Evolutionary conservation across 176 grass and related monocot species (phyloP).

Genomic region (Hyparrhenia diplandra): DNA sequence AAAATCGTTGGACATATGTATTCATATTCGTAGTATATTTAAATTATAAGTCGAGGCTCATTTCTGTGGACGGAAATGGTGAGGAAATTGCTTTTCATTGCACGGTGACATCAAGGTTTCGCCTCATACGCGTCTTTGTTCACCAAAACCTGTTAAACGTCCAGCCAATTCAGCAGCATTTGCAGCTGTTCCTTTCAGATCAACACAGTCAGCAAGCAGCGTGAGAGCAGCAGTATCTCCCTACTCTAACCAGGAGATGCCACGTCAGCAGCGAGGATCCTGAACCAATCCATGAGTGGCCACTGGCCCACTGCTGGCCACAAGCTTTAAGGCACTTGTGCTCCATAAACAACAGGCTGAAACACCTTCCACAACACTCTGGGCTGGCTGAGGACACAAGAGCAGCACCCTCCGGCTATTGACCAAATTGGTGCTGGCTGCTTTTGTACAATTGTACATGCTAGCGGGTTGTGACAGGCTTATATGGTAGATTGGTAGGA

Average conservation of each 20-base stretch:
- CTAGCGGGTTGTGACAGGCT: too few relatives aligned
- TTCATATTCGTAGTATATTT: not conserved
- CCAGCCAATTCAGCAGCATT: not conserved
- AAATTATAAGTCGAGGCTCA: too few relatives aligned
- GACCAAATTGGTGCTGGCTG: too few relatives aligned
- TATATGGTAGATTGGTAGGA: too few relatives aligned
- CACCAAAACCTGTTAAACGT: not conserved
- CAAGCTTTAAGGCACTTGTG: not conserved
- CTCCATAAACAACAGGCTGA: too few relatives aligned
- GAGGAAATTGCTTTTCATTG: not conserved
- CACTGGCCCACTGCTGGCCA: constrained; percentile 33
- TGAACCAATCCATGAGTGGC: constrained; percentile 50
- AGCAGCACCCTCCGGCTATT: too few relatives aligned
- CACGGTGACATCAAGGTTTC: not conserved
- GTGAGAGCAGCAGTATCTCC: constrained; percentile 18
- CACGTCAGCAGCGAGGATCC: constrained; percentile 63
- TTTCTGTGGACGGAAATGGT: not conserved
- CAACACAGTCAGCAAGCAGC: not conserved
- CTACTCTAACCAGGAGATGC: constrained; percentile 46
- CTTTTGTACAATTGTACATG: too few relatives aligned
- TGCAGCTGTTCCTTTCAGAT: not conserved
- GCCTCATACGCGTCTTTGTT: not conserved
- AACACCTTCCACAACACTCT: too few relatives aligned
- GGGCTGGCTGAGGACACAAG: too few relatives aligned
- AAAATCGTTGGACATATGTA: not conserved